A percentile compares a stretch with the other conserved stretches of the same genome.
phyloP scores from a whole-genome alignment of 441 rosid species.

The Bocquillonia castaneifolia region DNA sequence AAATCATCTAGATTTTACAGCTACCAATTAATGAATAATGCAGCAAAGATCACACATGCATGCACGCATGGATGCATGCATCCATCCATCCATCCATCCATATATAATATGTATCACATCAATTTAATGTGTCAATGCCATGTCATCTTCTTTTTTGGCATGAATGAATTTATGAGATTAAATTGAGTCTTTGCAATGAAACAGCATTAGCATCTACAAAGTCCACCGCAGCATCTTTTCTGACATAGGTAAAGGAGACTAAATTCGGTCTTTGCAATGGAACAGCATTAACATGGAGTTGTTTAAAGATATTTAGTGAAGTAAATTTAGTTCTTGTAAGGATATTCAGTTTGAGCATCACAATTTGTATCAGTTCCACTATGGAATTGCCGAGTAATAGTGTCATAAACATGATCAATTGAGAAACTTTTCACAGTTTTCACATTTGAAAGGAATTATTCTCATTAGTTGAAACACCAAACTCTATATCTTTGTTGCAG shows the following conservation, averaged over 20 bases:
- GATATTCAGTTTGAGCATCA: neutral
- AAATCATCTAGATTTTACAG: neutral
- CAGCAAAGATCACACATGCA: neutral
- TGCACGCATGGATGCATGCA: neutral
- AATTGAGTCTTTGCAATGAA: neutral
- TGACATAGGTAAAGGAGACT: neutral
- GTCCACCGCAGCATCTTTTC: too few relatives aligned
- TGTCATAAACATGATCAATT: neutral
- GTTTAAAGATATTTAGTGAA: neutral
- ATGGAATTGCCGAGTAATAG: too few relatives aligned
- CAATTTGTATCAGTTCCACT: neutral
- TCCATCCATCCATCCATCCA: too few relatives aligned
- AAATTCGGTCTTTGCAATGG: neutral
- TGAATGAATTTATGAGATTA: neutral
- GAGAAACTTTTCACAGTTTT: neutral
- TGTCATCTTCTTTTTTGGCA: neutral
- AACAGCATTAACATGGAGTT: neutral
- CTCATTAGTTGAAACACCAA: neutral
- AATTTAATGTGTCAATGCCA: neutral
- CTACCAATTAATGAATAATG: neutral
- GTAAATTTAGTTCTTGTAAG: neutral
- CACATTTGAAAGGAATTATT: neutral
- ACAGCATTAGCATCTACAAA: neutral
- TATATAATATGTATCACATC: too few relatives aligned
- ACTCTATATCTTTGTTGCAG: neutral